Base-by-base conservation (phyloP, 2,329 filamentous ascomycete species). In the Apiospora arundinis region DNA sequence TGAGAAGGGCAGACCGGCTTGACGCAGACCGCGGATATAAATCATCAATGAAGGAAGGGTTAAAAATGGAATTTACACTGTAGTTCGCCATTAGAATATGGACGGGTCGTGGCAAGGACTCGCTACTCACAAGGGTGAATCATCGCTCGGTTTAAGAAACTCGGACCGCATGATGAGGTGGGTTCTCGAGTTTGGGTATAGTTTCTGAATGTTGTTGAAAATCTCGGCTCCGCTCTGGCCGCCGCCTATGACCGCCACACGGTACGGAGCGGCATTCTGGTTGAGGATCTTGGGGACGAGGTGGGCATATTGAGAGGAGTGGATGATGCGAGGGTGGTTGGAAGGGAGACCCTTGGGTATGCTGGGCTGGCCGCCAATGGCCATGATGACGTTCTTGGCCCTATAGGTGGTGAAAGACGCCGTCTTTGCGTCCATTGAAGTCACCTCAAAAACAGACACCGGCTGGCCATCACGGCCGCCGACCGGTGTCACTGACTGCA, bases 191-290 rank as follows among this genome's bases (percentile, higher is more conserved):
- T 95, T 95, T 49, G 95, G 95, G 80, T 97, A 98, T 66, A 93
- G 85, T 49, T 85, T 87, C 77, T 95, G 92, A 68, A 98, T 84
- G 81, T 97, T 95, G 84, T 94, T 92, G 85, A 97, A 98, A 77
- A 98, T 97, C 85, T 99, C 95, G 12, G 95, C 95, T 2, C 95
- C 95, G 80, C 93, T 97, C 84, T 99, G 95, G 0, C 96, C 95
- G 66, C 91, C 93, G 11, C 95, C 95, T 52, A 98, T 86, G 14
- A 98, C 93, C 11, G 94, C 95, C 69, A 98, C 91, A 21, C 90
- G 90, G 81, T 94, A 93, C 1, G 87, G 87, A 2, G 85, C 84
- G 45, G 85, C 82, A 70, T 84, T 81, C 75, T 90, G 86, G 71
- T 80, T 83, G 68, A 93, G 86, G 45, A 94, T 85, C 73, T 88